phyloP scores from a whole-genome alignment of 208 protist genomes.

The Trypanosoma conorhini region DNA sequence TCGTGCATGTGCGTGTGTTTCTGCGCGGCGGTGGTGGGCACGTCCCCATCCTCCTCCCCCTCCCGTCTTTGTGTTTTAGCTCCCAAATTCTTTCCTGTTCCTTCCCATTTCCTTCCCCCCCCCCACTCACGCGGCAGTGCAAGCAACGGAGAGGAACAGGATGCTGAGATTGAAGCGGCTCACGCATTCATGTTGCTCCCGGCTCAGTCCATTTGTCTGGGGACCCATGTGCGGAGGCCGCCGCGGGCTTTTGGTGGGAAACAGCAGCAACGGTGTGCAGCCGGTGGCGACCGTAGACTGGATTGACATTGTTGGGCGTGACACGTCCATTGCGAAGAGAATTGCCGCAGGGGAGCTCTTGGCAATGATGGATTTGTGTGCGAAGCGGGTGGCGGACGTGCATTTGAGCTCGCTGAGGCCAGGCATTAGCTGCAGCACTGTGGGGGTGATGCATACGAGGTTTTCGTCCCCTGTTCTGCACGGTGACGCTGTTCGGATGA shows the following conservation, averaged over 20 bases:
- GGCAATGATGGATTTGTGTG: constrained; percentile 88
- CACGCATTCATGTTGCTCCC: neutral
- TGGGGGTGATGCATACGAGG: constrained; percentile 81
- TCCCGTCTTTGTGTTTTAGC: no score
- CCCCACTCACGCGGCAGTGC: no score
- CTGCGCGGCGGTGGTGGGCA: no score
- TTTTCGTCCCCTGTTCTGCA: constrained; percentile 84
- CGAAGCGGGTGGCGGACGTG: constrained; percentile 57
- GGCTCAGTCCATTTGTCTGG: neutral
- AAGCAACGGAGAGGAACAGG: constrained; percentile 8
- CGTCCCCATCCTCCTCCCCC: no score
- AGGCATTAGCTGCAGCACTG: constrained; percentile 58
- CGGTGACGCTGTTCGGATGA: constrained; percentile 81
- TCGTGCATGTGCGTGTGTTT: no score
- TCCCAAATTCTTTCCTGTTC: constrained; percentile 21
- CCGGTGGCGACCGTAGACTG: constrained; percentile 54
- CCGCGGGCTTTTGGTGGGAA: constrained; percentile 53
- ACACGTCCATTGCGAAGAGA: constrained; percentile 42
- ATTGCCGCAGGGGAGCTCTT: constrained; percentile 82
- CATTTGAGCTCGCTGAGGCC: constrained; percentile 25
- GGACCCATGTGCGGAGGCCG: neutral
- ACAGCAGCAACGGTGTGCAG: constrained; percentile 55
- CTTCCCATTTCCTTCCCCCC: constrained; percentile 5
- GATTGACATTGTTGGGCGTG: constrained; percentile 77
- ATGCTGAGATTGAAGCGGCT: neutral